Conservation (phyloP, 352 stramenopile genomes). For the Phytophthora sp. region DNA sequence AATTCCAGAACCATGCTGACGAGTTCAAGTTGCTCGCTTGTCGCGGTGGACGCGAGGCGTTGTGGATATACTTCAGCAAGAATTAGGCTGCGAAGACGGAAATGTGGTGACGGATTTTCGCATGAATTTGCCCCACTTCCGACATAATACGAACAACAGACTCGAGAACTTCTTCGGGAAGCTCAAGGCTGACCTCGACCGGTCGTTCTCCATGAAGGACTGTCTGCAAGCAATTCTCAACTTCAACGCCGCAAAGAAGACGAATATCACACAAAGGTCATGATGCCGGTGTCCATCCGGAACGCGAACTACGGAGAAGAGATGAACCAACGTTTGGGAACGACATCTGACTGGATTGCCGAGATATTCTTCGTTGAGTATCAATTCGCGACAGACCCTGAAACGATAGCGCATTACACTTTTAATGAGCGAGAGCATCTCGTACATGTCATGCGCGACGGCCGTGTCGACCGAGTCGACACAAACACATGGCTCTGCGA, state of each 20-base stretch:
- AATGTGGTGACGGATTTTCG: not conserved
- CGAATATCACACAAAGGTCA: not conserved
- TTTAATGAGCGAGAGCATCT: not conserved
- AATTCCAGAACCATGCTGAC: constrained; percentile 3
- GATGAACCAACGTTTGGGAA: not conserved
- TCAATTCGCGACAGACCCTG: not conserved
- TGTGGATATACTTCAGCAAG: constrained; percentile 2
- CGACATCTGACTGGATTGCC: not conserved
- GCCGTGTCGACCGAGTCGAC: not conserved
- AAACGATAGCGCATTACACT: not conserved
- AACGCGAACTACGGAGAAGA: not conserved
- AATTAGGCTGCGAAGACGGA: not conserved
- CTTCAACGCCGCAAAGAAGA: not conserved
- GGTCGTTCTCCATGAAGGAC: not conserved
- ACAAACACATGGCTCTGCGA: not conserved
- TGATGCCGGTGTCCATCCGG: not conserved
- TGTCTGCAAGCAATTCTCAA: not conserved
- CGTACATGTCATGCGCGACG: not conserved
- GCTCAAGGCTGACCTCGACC: not conserved
- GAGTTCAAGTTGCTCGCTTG: constrained; percentile 3
- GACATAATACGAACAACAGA: not conserved
- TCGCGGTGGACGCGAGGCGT: not conserved
- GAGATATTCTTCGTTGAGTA: not conserved
- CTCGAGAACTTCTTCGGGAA: not conserved
- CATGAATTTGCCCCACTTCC: not conserved